These are phyloP conservation scores for Trametes sanguinea DNA, from an alignment of 768 basidiomycete genomes.

Conservation along the genomic window DNA sequence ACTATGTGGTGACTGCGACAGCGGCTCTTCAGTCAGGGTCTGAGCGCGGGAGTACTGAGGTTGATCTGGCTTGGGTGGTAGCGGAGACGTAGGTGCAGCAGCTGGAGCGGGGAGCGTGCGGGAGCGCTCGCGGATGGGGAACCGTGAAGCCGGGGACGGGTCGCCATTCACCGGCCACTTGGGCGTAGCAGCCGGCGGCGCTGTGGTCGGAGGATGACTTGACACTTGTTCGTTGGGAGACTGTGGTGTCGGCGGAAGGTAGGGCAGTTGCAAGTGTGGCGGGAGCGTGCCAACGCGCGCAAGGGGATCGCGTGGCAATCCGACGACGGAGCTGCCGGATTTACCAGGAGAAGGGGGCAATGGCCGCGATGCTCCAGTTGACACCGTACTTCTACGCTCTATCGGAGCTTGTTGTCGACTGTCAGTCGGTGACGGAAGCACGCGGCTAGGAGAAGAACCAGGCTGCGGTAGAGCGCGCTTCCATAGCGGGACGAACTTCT, in stretches of 20 bases:
- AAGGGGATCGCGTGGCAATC: background rate
- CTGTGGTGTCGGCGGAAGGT: conserved; percentile 8
- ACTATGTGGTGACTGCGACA: conserved; percentile 13
- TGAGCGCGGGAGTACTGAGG: background rate
- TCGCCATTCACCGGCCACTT: background rate
- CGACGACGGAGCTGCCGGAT: background rate
- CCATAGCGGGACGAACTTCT: conserved; percentile 46
- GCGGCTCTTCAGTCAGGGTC: background rate
- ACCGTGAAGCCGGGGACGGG: conserved; percentile 8
- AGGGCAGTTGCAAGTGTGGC: conserved; percentile 25
- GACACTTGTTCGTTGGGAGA: background rate
- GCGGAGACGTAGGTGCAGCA: conserved; percentile 18
- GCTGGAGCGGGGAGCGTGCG: conserved; percentile 17
- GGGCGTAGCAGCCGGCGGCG: background rate
- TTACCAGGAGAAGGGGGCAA: conserved; percentile 10
- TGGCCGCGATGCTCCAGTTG: conserved; percentile 8
- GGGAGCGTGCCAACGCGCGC: conserved; percentile 16
- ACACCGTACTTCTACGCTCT: conserved; percentile 29
- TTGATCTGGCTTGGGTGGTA: conserved; percentile 12
- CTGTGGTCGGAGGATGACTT: background rate
- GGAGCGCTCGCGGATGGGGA: conserved; percentile 12
- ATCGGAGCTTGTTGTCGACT: background rate
- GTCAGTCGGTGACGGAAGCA: conserved; percentile 14
- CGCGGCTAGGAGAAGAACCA: conserved; percentile 11
- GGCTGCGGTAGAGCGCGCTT: conserved; percentile 39